Evolutionary conservation across 352 stramenopile genomes (phyloP).

Genomic region (Elongisporangium anandrum): DNA sequence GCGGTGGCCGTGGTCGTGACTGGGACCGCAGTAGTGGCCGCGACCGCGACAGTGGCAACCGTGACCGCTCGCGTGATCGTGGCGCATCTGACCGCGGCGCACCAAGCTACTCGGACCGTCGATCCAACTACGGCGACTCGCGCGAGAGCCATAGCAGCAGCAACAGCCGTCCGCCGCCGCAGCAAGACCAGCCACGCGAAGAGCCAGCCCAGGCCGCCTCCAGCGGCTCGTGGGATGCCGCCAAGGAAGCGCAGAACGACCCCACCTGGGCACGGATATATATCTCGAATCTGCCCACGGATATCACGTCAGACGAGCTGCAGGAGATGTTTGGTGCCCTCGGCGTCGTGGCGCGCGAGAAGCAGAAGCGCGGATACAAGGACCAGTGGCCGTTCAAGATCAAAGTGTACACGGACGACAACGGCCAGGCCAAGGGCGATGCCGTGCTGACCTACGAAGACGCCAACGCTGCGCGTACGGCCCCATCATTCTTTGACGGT

Average conservation of each 20-base stretch:
- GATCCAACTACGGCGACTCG: background rate
- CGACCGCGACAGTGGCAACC: conserved; percentile 11
- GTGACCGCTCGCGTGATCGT: conserved; percentile 27
- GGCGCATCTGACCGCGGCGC: conserved; percentile 7
- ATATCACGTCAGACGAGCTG: conserved; percentile 74
- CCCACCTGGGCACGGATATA: conserved; percentile 84
- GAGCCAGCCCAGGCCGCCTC: conserved; percentile 25
- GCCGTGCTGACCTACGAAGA: conserved; percentile 86
- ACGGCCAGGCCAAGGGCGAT: conserved; percentile 71
- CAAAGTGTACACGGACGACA: conserved; percentile 83
- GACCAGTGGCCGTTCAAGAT: conserved; percentile 91
- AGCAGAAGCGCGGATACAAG: conserved; percentile 86
- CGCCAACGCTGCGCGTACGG: conserved; percentile 72
- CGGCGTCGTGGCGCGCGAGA: conserved; percentile 76
- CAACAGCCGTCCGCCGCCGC: conserved; percentile 1
- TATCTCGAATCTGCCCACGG: conserved; percentile 77
- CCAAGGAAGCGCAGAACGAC: conserved; percentile 76
- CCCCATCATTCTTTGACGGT: conserved; percentile 84
- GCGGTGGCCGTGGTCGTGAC: conserved; percentile 11
- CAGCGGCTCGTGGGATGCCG: conserved; percentile 57
- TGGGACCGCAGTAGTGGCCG: conserved; percentile 13
- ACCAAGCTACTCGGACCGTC: conserved; percentile 1
- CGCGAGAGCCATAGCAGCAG: conserved; percentile 3
- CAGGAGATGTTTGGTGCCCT: conserved; percentile 85
- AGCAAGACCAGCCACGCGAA: conserved; percentile 6